Evolutionary conservation across 176 grass and related monocot species (phyloP).

Genomic region (Poa annua): DNA sequence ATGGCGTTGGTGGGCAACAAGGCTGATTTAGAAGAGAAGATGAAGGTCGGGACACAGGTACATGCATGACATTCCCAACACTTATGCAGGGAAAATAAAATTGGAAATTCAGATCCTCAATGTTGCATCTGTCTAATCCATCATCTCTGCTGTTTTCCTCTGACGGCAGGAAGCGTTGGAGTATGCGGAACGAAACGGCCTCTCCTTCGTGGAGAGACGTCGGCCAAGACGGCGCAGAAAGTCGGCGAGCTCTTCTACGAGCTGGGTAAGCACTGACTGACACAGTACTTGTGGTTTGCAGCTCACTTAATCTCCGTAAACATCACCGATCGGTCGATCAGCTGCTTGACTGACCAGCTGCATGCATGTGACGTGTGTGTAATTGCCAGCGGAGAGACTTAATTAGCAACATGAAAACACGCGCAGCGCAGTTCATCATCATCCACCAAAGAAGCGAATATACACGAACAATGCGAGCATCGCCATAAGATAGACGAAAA

Average conservation of each 20-base stretch:
- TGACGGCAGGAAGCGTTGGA: slow-evolving; percentile 54
- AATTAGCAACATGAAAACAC: too few species aligned
- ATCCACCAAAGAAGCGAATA: not conserved
- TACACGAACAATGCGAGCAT: not conserved
- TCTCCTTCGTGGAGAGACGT: slow-evolving; percentile 78
- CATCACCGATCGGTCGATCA: not conserved
- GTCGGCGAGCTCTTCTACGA: slow-evolving; percentile 76
- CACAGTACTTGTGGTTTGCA: not conserved
- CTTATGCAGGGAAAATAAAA: not conserved
- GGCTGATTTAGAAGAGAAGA: slow-evolving; percentile 61
- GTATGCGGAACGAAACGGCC: slow-evolving; percentile 71
- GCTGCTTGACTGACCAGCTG: not conserved
- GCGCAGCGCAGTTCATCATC: not conserved
- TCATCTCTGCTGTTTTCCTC: not conserved
- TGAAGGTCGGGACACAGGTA: slow-evolving; percentile 70
- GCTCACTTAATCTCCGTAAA: not conserved
- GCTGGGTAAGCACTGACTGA: slow-evolving; percentile 50
- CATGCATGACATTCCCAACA: not conserved
- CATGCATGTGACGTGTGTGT: not conserved
- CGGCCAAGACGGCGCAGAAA: slow-evolving; percentile 74
- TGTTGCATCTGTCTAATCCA: not conserved
- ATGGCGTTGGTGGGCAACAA: slow-evolving; percentile 85
- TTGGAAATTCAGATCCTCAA: not conserved
- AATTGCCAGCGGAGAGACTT: not conserved
- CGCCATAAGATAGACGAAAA: not conserved